phyloP scores from a whole-genome alignment of 768 basidiomycete genomes.

The Clitopilus hobsonii region DNA sequence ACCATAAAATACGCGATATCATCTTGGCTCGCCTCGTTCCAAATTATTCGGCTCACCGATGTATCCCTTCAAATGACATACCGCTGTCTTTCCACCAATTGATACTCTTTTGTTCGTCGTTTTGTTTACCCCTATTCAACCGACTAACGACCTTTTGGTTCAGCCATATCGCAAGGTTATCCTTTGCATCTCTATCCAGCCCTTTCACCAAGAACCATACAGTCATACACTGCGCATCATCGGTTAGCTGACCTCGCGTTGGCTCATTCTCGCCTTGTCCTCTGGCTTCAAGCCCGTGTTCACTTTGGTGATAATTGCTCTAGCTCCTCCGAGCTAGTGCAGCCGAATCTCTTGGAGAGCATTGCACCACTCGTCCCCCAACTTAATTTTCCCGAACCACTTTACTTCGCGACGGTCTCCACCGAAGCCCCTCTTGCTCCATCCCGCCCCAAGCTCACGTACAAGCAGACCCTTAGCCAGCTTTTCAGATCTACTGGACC shows the following conservation, averaged over 20 bases:
- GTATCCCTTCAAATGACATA: conserved; percentile 30
- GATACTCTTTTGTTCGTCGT: conserved; percentile 54
- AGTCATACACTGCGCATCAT: conserved; percentile 26
- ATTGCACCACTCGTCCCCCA: background rate
- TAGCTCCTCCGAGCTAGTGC: conserved; percentile 41
- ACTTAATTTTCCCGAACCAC: background rate
- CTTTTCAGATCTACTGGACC: conserved; percentile 24
- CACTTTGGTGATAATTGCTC: conserved; percentile 48
- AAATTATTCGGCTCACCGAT: conserved; percentile 46
- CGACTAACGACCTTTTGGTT: background rate
- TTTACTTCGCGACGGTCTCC: background rate
- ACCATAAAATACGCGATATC: conserved; percentile 24
- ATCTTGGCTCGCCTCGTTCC: conserved; percentile 51
- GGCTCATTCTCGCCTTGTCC: conserved; percentile 68
- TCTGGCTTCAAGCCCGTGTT: conserved; percentile 64
- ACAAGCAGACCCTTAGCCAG: conserved; percentile 23
- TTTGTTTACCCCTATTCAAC: background rate
- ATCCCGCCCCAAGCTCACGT: background rate
- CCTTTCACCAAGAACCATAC: conserved; percentile 44
- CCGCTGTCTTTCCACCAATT: conserved; percentile 56
- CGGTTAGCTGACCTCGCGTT: conserved; percentile 44
- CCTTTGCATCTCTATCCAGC: conserved; percentile 67
- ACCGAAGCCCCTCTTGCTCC: background rate
- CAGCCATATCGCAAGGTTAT: conserved; percentile 55
- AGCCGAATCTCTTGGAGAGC: conserved; percentile 12